phyloP scores from a whole-genome alignment of 129 eudicot species.

The Tagetes patula region DNA sequence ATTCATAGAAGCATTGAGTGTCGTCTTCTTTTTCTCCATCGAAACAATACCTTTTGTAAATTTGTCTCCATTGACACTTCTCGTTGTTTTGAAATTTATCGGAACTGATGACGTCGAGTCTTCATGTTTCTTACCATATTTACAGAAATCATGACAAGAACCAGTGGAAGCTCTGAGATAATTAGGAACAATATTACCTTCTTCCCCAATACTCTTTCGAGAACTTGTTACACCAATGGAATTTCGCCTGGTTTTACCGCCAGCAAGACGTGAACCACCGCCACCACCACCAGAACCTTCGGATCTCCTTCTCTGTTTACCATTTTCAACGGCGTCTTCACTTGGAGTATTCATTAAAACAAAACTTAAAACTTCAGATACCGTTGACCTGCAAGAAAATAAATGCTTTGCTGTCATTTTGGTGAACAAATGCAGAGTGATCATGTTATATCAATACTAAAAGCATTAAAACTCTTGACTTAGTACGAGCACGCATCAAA shows the following conservation, averaged over 20 bases:
- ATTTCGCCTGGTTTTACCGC: constrained; percentile 28
- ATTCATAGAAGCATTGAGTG: constrained; percentile 11
- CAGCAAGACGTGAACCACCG: constrained; percentile 33
- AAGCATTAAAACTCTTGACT: not conserved
- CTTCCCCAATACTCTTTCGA: constrained; percentile 25
- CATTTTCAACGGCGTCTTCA: constrained; percentile 30
- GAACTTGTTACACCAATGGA: constrained; percentile 29
- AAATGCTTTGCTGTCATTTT: not conserved
- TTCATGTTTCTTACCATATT: constrained; percentile 52
- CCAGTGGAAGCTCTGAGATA: constrained; percentile 91
- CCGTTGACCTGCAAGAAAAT: not conserved
- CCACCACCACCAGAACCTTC: constrained; percentile 23
- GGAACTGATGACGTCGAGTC: constrained; percentile 22
- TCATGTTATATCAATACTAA: not conserved
- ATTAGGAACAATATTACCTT: constrained; percentile 45
- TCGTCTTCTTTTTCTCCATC: constrained; percentile 27
- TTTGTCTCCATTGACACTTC: constrained; percentile 25
- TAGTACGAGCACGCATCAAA: not conserved
- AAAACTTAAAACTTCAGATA: constrained; percentile 19
- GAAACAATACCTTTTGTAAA: constrained; percentile 21
- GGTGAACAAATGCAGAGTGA: not conserved
- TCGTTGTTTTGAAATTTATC: constrained; percentile 29
- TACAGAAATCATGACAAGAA: constrained; percentile 90
- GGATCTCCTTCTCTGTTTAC: constrained; percentile 28
- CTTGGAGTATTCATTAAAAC: constrained; percentile 34